Base-by-base conservation (phyloP, 192 early-diverging fungal species). In the Gaertneriomyces semiglobifer region DNA sequence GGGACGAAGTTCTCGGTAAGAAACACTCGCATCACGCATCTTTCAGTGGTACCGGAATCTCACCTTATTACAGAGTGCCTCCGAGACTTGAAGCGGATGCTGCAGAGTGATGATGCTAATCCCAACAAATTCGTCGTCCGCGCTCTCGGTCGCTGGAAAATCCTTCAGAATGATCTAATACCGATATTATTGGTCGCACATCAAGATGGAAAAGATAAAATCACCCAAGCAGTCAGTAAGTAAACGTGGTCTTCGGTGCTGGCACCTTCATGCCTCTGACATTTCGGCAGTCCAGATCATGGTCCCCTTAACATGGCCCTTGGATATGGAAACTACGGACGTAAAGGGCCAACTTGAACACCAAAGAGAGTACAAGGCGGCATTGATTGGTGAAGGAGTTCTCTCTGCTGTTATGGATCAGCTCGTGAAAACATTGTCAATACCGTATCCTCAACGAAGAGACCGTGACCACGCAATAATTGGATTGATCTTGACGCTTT, bases 221-320 rank as follows among this genome's bases (percentile, higher is more conserved):
- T 69, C 19, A 62, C 58, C 40, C 48, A 53, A 20, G 67, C 61
- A 38, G 66, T 72, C 45, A 46, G 70, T 76, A 44, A 33, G 62
- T 66, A 14, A 62, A 11, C 18, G 9, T 38, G 6, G 14, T 39
- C 63, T 40, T 20, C 43, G 11, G 9, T 16, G 72, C 7, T 9
- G 65, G 58, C 46, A 12, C 5, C 12, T 53, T 16, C 33, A 55
- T 20, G 73, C 77, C 44, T 66, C 61, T 12, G 60, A 33, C 59
- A 46, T 61, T 33, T 33, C 25, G n/a, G 45, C 74, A 85, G 88
- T 92, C 8, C 92, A 97, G 70, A 62, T 97, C 41, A 78, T 97
- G 45, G 91, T 93, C 39, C 90, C 92, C 0, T 76, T 95, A 79
- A 97, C 94, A 0, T 94, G 92, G 94, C 88, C 89, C 56, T 73